Base-by-base conservation (phyloP, 2,329 filamentous ascomycete species). In the Penicillium nordicum region DNA sequence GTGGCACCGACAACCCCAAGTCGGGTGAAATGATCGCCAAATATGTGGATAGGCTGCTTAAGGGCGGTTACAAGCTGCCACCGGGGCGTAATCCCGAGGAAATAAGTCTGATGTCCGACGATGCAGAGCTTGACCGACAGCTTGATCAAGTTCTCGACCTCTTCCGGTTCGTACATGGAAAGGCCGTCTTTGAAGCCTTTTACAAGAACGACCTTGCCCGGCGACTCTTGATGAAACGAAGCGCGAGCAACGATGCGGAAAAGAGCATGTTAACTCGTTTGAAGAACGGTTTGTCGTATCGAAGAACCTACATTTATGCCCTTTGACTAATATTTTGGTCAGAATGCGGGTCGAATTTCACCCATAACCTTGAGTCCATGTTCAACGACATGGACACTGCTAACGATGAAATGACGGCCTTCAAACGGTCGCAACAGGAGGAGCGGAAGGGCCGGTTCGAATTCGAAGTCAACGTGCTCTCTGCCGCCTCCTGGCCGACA, bases 11-110 rank as follows among this genome's bases (percentile, higher is more conserved):
- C 54, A 95, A 92, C 54, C 91, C 92, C 18, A 97, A 96, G 79
- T 91, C 96, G 14, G 94, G 93, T 48, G 94, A 99, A 78, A 96
- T 97, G 92, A 95, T 97, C 65, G 95, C 94, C 30, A 97, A 97
- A 74, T 92, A 97, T 67, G 89, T 99, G 59, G 94, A 99, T 74
- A 82, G 89, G 77, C 80, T 99, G 21, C 82, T 99, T 32, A 87
- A 92, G 53, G 91, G 91, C 48, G 95, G 94, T 1, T 81, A 93
- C 45, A 97, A 95, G 57, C 44, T 66, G 84, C 87, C 36, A 62
- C 45, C 46, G 1, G 52, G 45, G 14, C 45, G 45, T 21, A 55
- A 55, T 52, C 62, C 57, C 25, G 69, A 66, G 41, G 74, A 77
- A 49, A 78, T 80, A 29, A 82, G 85, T 3, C 86, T 88, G 3